These are phyloP conservation scores for Verticillium longisporum DNA, from an alignment of 2,329 filamentous ascomycete genomes.

Conservation along the genomic window DNA sequence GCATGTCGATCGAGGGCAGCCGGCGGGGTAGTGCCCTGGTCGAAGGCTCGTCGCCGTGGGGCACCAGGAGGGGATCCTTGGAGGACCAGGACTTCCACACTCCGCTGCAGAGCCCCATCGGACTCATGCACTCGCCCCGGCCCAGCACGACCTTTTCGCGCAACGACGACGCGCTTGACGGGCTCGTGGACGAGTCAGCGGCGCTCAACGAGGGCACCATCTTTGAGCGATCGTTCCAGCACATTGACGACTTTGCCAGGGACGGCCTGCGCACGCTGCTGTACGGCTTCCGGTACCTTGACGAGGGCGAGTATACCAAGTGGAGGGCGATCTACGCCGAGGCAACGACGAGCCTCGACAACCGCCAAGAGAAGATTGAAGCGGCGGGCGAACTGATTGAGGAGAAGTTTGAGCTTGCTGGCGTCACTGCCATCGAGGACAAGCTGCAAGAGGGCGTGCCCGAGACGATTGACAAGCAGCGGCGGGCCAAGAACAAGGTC, in stretches of 20 bases:
- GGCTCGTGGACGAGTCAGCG: conserved; percentile 51
- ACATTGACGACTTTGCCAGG: conserved; percentile 81
- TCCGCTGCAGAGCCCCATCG: conserved; percentile 11
- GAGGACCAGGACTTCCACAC: conserved; percentile 13
- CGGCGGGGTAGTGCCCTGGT: conserved; percentile 3
- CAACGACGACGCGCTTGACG: conserved; percentile 37
- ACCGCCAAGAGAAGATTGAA: conserved; percentile 75
- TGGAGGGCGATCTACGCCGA: conserved; percentile 78
- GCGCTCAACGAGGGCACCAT: conserved; percentile 57
- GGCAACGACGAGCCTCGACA: conserved; percentile 74
- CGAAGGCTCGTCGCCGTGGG: conserved; percentile 7
- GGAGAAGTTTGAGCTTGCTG: conserved; percentile 71
- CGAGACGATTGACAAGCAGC: conserved; percentile 84
- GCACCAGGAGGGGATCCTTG: conserved; percentile 15
- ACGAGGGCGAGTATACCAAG: conserved; percentile 63
- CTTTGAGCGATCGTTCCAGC: conserved; percentile 82
- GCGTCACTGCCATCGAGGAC: conserved; percentile 89
- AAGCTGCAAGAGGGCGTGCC: conserved; percentile 87
- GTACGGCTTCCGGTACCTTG: conserved; percentile 72
- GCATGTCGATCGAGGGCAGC: conserved; percentile 18
- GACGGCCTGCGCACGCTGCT: conserved; percentile 82
- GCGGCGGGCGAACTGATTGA: conserved; percentile 76
- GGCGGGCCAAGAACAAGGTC: conserved; percentile 83
- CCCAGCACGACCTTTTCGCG: conserved; percentile 30
- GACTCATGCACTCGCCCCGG: conserved; percentile 15